Percentiles rank a stretch among this genome's conserved stretches.
These are phyloP conservation scores for Xylariaceae sp. DNA, from an alignment of 2,329 filamentous ascomycete genomes.

Conservation along the genomic window DNA sequence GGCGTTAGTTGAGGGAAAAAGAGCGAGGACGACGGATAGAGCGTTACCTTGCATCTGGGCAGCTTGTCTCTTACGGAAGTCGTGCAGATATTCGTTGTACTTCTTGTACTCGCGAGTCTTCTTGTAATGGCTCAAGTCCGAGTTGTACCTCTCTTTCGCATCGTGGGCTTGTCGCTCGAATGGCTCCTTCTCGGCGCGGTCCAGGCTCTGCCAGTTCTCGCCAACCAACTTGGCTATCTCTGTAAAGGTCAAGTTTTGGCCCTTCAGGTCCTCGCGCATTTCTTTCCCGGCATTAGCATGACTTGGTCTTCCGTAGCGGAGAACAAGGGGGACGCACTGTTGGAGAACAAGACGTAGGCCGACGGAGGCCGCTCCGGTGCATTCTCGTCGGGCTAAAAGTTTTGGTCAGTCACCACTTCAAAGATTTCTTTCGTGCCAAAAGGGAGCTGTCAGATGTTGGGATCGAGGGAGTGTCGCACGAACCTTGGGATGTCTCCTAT, in stretches of 20 bases:
- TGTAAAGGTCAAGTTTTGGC: constrained; percentile 69
- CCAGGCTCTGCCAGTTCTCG: constrained; percentile 71
- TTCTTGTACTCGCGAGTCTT: constrained; percentile 62
- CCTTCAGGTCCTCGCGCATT: constrained; percentile 70
- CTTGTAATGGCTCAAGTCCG: constrained; percentile 67
- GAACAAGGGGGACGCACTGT: constrained; percentile 48
- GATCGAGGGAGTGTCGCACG: too few species aligned
- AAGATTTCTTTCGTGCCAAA: too few species aligned
- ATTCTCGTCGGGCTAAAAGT: constrained; percentile 64
- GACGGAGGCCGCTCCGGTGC: constrained; percentile 74
- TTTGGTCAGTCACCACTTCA: too few species aligned
- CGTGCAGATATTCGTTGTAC: constrained; percentile 65
- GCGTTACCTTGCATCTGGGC: constrained; percentile 46
- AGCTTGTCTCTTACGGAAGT: constrained; percentile 69
- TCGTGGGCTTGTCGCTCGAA: constrained; percentile 65
- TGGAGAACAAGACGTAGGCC: constrained; percentile 80
- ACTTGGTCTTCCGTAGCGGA: too few species aligned
- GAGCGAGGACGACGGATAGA: constrained; percentile 1
- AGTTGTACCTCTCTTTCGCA: constrained; percentile 70
- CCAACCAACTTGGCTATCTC: constrained; percentile 78
- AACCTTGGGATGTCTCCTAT: constrained; percentile 70
- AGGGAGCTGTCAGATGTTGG: too few species aligned
- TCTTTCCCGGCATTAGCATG: constrained; percentile 38
- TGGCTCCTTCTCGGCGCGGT: constrained; percentile 58
- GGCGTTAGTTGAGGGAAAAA: constrained; percentile 10